A percentile compares a stretch with the other conserved stretches of the same genome.
phyloP scores from a whole-genome alignment of 495 filamentous ascomycete genomes.

The Daldinia loculata region DNA sequence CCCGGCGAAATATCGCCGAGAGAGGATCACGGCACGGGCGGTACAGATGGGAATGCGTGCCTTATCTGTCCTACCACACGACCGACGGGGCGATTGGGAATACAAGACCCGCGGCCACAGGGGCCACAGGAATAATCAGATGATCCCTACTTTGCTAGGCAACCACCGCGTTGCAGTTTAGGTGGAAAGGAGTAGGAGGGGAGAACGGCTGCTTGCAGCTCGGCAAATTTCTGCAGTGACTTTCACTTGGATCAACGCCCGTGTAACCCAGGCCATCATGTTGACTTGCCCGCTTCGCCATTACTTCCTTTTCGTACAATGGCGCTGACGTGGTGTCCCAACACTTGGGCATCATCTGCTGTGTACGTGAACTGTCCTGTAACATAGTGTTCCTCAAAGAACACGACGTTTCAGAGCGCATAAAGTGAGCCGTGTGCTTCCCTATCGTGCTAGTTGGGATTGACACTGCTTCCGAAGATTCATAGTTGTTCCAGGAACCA shows the following conservation, averaged over 20 bases:
- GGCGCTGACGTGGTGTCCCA: slow-evolving; percentile 19
- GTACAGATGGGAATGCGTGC: slow-evolving; percentile 10
- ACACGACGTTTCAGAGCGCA: not conserved
- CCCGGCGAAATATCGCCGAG: slow-evolving; percentile 28
- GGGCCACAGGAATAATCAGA: slow-evolving; percentile 13
- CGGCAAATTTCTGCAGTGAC: slow-evolving; percentile 26
- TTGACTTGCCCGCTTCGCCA: not conserved
- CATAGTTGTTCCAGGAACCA: slow-evolving; percentile 24
- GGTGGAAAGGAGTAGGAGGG: not conserved
- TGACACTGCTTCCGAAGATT: slow-evolving; percentile 18
- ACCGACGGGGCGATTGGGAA: slow-evolving; percentile 14
- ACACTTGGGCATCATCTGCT: slow-evolving; percentile 1
- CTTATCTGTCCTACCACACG: slow-evolving; percentile 23
- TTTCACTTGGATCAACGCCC: slow-evolving; percentile 5
- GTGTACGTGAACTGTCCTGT: slow-evolving; percentile 1
- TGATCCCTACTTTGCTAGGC: slow-evolving; percentile 33
- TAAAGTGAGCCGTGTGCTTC: not conserved
- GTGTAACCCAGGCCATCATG: slow-evolving; percentile 3
- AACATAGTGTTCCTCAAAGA: not conserved
- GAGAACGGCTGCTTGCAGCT: slow-evolving; percentile 28
- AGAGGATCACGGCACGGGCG: slow-evolving; percentile 22
- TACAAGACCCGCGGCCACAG: slow-evolving; percentile 16
- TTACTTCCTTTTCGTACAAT: slow-evolving; percentile 4
- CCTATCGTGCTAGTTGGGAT: not conserved
- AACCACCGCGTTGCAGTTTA: slow-evolving; percentile 12